These are phyloP conservation scores for Byssothecium circinans DNA, from an alignment of 2,329 filamentous ascomycete genomes.

Conservation along the genomic window DNA sequence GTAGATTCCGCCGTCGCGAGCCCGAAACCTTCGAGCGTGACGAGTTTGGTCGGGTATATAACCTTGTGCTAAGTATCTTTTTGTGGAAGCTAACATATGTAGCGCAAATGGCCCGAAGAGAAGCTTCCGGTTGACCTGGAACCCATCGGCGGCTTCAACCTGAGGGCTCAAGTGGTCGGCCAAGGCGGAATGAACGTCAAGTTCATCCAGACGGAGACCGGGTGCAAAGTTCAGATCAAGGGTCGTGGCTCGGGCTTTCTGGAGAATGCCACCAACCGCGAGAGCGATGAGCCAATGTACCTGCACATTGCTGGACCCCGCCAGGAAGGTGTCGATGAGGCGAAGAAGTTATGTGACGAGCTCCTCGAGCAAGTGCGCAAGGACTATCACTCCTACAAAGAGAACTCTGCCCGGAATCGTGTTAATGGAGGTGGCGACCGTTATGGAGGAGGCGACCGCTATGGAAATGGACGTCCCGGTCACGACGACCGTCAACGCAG, in stretches of 20 bases:
- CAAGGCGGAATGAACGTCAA: constrained; percentile 95
- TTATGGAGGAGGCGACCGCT: constrained; percentile 41
- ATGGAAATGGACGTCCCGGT: constrained; percentile 31
- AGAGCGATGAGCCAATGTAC: constrained; percentile 96
- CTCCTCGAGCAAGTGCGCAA: constrained; percentile 82
- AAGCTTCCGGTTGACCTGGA: constrained; percentile 90
- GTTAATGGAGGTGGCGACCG: constrained; percentile 44
- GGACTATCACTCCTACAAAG: constrained; percentile 88
- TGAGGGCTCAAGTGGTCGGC: constrained; percentile 93
- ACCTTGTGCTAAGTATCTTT: background rate
- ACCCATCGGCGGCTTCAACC: constrained; percentile 89
- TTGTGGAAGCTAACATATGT: constrained; percentile 25
- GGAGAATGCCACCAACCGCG: constrained; percentile 81
- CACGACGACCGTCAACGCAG: constrained; percentile 46
- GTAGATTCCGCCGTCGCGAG: constrained; percentile 84
- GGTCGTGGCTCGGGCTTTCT: constrained; percentile 93
- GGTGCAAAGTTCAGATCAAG: constrained; percentile 97
- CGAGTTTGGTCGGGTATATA: constrained; percentile 78
- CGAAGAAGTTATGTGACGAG: constrained; percentile 86
- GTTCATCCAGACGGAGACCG: constrained; percentile 93
- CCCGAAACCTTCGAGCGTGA: constrained; percentile 82
- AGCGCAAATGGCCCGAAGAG: constrained; percentile 99
- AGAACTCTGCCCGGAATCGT: constrained; percentile 48
- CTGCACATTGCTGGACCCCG: constrained; percentile 93
- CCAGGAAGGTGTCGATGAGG: constrained; percentile 79